phyloP scores from a whole-genome alignment of 148 eudicot species.

The Bassia scoparia region DNA sequence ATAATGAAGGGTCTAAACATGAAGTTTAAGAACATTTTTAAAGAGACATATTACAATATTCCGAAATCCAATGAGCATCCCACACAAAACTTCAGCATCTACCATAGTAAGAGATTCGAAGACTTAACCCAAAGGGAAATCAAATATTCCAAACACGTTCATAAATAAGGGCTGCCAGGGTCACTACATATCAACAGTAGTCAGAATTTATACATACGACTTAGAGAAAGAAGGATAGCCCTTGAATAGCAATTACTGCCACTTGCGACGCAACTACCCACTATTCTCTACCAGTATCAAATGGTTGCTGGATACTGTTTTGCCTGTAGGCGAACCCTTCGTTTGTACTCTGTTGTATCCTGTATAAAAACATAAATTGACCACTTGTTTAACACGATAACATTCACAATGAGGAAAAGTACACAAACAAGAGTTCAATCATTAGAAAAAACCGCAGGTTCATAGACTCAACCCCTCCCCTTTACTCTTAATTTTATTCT shows the following conservation, averaged over 20 bases:
- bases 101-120: background rate
- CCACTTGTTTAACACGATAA: background rate
- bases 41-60: slow-evolving; percentile 3
- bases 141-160: background rate
- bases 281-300: slow-evolving; percentile 22
- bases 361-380: slow-evolving; percentile 25
- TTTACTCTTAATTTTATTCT: too few relatives aligned
- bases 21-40: background rate
- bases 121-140: slow-evolving; percentile 4
- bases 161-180: slow-evolving; percentile 15
- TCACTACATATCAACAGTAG: slow-evolving; percentile 16
- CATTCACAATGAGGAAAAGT: background rate
- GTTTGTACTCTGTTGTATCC: slow-evolving; percentile 78
- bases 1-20: background rate
- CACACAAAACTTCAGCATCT: slow-evolving; percentile 14
- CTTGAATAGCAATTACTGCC: background rate
- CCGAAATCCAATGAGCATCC: slow-evolving; percentile 3
- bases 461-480: too few relatives aligned
- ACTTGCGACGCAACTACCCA: slow-evolving; percentile 14
- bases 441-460: background rate
- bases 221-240: slow-evolving; percentile 10
- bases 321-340: slow-evolving; percentile 71
- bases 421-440: background rate
- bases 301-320: slow-evolving; percentile 56
- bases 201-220: slow-evolving; percentile 23